A percentile compares a stretch with the other conserved stretches of the same genome.
Conservation (phyloP, 805 yeast genomes). For the Helenozyma baotianmanensis region DNA sequence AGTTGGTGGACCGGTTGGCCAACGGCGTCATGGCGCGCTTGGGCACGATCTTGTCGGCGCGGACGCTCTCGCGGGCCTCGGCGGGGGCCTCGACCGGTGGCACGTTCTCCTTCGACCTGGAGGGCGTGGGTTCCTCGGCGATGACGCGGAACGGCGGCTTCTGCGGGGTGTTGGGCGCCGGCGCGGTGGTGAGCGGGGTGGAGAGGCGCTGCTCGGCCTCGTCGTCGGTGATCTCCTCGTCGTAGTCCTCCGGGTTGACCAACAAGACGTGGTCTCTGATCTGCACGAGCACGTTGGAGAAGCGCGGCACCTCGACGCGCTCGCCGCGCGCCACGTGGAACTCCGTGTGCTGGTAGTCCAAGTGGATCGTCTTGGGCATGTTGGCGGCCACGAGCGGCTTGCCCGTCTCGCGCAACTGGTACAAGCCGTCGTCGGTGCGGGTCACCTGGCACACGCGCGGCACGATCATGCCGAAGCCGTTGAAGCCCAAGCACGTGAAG, state of each 20-base stretch:
- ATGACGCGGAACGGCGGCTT: not conserved
- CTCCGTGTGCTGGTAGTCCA: constrained; percentile 44
- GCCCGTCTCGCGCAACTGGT: constrained; percentile 19
- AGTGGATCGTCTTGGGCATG: constrained; percentile 33
- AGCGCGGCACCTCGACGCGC: constrained; percentile 57
- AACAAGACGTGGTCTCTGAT: constrained; percentile 62
- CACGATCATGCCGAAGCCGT: constrained; percentile 67
- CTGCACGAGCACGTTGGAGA: constrained; percentile 60
- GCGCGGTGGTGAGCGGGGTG: not conserved
- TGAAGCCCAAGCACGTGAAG: constrained; percentile 74
- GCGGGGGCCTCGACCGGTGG: not conserved
- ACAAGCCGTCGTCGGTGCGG: constrained; percentile 14
- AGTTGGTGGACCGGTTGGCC: constrained; percentile 23
- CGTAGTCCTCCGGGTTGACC: constrained; percentile 44
- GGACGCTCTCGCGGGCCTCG: constrained; percentile 4
- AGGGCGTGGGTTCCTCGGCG: constrained; percentile 7
- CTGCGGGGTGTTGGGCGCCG: constrained; percentile 5
- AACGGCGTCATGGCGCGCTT: constrained; percentile 19
- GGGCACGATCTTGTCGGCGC: constrained; percentile 1
- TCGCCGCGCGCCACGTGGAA: constrained; percentile 60
- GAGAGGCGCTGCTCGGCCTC: constrained; percentile 16
- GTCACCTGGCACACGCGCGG: constrained; percentile 45
- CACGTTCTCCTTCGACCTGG: constrained; percentile 1
- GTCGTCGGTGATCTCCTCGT: constrained; percentile 44
- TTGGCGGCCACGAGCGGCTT: constrained; percentile 17